These are phyloP conservation scores for Vaccinium darrowii DNA, from an alignment of 148 eudicot species.

Conservation along the genomic window DNA sequence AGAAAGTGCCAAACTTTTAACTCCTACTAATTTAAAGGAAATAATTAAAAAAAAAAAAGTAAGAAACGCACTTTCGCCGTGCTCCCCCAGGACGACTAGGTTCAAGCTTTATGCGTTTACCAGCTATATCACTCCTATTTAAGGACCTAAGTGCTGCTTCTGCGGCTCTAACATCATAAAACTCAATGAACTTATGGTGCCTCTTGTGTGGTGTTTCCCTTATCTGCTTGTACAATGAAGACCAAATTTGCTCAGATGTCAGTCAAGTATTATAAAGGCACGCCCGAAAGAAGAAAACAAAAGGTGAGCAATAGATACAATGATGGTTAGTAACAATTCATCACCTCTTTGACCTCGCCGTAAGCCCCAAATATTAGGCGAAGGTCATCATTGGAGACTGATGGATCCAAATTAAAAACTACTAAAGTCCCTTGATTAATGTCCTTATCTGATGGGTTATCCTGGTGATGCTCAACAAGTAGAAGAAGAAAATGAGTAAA, in stretches of 20 bases:
- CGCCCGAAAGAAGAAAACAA: not conserved
- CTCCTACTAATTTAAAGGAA: not conserved
- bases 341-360: constrained; percentile 96
- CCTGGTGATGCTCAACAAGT: constrained; percentile 34
- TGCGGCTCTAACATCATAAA: constrained; percentile 92
- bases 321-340: not conserved
- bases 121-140: constrained; percentile 93
- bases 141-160: constrained; percentile 91
- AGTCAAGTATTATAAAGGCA: not conserved
- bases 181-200: constrained; percentile 92
- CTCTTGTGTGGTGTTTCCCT: constrained; percentile 93
- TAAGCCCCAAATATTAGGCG: constrained; percentile 81
- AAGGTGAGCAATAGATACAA: not conserved
- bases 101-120: constrained; percentile 95
- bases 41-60: not conserved
- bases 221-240: constrained; percentile 45
- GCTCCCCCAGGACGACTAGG: constrained; percentile 97
- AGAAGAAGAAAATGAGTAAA: not conserved
- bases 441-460: constrained; percentile 95
- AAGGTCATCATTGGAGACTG: constrained; percentile 89
- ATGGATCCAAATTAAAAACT: constrained; percentile 86
- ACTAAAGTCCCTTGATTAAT: constrained; percentile 92
- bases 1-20: constrained; percentile 1
- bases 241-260: constrained; percentile 9
- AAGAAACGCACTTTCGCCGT: constrained; percentile 64